These are phyloP conservation scores for Porogramme epimiltina DNA, from an alignment of 1,284 basidiomycete genomes.

Conservation along the genomic window DNA sequence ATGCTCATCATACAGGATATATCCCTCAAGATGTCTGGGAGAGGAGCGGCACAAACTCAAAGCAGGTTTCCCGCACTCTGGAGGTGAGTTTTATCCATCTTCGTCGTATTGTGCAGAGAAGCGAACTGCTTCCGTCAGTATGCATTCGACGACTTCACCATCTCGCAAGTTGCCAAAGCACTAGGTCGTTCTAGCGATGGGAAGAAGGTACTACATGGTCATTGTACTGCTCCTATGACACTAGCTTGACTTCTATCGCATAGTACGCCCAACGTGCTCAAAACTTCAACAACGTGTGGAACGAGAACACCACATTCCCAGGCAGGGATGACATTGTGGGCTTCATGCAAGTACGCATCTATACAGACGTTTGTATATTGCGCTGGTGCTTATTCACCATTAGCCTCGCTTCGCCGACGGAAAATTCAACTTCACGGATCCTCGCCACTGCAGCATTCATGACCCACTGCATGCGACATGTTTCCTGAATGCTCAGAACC, in stretches of 20 bases:
- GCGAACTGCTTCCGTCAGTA: constrained; percentile 39
- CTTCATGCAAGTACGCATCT: constrained; percentile 52
- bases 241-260: neutral
- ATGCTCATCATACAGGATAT: constrained; percentile 43
- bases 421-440: constrained; percentile 65
- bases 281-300: constrained; percentile 65
- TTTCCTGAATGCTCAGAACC: constrained; percentile 57
- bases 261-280: constrained; percentile 57
- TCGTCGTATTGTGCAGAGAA: no score
- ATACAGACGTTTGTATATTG: neutral
- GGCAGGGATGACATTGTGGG: constrained; percentile 40
- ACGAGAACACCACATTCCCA: constrained; percentile 52
- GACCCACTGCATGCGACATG: constrained; percentile 59
- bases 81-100: constrained; percentile 41
- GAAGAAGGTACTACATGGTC: constrained; percentile 42
- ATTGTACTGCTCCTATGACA: neutral
- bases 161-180: constrained; percentile 60
- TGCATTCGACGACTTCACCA: constrained; percentile 63
- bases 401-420: constrained; percentile 62
- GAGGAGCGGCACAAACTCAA: constrained; percentile 55
- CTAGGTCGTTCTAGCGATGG: constrained; percentile 52
- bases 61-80: constrained; percentile 60
- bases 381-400: neutral
- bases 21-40: constrained; percentile 54
- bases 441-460: constrained; percentile 64